phyloP scores from a whole-genome alignment of 805 yeast genomes.

The Ascoidea asiatica region DNA sequence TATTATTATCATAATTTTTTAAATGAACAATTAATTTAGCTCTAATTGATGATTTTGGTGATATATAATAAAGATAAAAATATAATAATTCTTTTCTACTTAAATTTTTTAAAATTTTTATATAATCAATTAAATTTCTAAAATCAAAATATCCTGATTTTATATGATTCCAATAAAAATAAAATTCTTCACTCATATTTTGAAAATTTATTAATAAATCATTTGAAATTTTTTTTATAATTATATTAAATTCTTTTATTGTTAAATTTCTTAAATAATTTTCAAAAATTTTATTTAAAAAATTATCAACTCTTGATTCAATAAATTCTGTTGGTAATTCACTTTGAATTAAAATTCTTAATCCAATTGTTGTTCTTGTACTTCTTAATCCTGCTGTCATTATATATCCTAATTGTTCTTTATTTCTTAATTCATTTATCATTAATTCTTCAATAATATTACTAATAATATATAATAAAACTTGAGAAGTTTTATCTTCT shows the following conservation, averaged over 20 bases:
- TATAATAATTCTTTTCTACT: slow-evolving; percentile 41
- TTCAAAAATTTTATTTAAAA: slow-evolving; percentile 33
- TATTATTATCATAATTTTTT: slow-evolving; percentile 9
- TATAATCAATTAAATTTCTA: slow-evolving; percentile 39
- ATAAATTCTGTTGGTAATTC: slow-evolving; percentile 64
- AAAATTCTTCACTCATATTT: slow-evolving; percentile 66
- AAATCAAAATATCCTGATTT: slow-evolving; percentile 74
- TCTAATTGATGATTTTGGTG: slow-evolving; percentile 3
- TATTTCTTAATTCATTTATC: slow-evolving; percentile 78
- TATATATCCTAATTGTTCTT: slow-evolving; percentile 90
- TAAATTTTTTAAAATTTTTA: slow-evolving; percentile 29
- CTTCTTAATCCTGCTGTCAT: slow-evolving; percentile 63
- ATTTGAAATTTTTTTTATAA: slow-evolving; percentile 50
- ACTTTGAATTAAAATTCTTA: slow-evolving; percentile 70
- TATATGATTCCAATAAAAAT: slow-evolving; percentile 52
- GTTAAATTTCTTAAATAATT: slow-evolving; percentile 34
- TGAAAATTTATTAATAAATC: slow-evolving; percentile 48
- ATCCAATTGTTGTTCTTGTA: slow-evolving; percentile 24
- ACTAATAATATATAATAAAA: slow-evolving; percentile 49
- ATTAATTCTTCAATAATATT: slow-evolving; percentile 74
- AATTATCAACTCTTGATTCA: slow-evolving; percentile 62
- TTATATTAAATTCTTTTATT: slow-evolving; percentile 52
- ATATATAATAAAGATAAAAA: slow-evolving; percentile 28
- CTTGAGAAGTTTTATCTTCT: slow-evolving; percentile 1
- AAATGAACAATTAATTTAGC: slow-evolving; percentile 36